These are phyloP conservation scores for Zymoseptoria brevis DNA, from an alignment of 2,329 filamentous ascomycete genomes.

Conservation along the genomic window DNA sequence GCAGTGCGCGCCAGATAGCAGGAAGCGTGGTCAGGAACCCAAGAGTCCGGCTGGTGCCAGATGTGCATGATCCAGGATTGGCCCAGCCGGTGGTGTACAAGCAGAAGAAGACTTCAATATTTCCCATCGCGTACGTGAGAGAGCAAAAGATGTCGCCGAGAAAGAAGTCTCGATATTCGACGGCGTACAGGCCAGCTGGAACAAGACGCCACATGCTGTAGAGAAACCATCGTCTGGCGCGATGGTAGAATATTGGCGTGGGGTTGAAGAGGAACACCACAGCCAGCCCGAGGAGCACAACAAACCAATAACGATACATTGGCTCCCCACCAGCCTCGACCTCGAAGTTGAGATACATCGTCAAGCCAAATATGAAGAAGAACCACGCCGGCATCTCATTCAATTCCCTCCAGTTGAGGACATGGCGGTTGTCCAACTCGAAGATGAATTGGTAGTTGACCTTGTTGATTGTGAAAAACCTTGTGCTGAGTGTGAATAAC, in stretches of 20 bases:
- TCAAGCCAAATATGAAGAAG: conserved; percentile 64
- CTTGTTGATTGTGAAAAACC: conserved; percentile 72
- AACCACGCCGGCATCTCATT: conserved; percentile 82
- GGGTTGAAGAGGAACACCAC: conserved; percentile 64
- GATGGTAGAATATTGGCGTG: conserved; percentile 62
- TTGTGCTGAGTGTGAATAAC: conserved; percentile 79
- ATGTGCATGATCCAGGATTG: conserved; percentile 71
- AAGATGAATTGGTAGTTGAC: conserved; percentile 90
- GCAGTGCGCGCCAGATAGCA: conserved; percentile 80
- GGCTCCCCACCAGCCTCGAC: conserved; percentile 50
- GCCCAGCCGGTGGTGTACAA: conserved; percentile 74
- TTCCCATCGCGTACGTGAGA: conserved; percentile 80
- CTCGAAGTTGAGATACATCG: conserved; percentile 84
- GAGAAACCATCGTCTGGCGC: conserved; percentile 74
- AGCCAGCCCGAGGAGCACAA: conserved; percentile 66
- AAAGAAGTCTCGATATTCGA: conserved; percentile 97
- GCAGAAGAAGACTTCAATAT: conserved; percentile 90
- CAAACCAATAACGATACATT: conserved; percentile 79
- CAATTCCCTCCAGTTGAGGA: conserved; percentile 79
- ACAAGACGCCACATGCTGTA: conserved; percentile 83
- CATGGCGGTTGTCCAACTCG: conserved; percentile 79
- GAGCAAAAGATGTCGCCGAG: conserved; percentile 97
- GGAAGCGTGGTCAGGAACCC: conserved; percentile 81
- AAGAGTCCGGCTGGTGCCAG: conserved; percentile 69
- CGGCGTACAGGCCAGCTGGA: conserved; percentile 78